Base-by-base conservation (phyloP, 2,329 filamentous ascomycete species). In the Elsinoe australis region DNA sequence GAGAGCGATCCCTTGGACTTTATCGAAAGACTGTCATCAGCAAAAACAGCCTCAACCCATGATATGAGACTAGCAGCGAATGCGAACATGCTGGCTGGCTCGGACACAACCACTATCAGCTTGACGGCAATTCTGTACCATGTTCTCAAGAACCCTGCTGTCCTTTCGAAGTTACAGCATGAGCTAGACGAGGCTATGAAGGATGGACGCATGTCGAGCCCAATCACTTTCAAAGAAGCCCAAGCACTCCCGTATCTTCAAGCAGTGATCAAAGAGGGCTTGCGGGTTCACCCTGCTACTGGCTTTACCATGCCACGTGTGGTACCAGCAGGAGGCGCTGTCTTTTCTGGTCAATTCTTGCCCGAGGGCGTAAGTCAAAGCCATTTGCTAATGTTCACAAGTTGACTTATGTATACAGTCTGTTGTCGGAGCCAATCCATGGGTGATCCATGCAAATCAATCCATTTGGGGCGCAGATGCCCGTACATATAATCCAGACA, bases 361-460 rank as follows among this genome's bases (percentile, higher is more conserved):
- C 72, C 74, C 7, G 35, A 39, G 28, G 35, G 72, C 14, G 35
- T 26, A 14, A 26, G 47, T 18, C 46, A 44, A 18, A 18, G 39
- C 31, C 32, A 49, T 12, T 35, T 49, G n/a, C 36, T 31, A 4
- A 28, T 28, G 7, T 12, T 49, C 15, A 39, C 35, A 22, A 28
- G 34, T 29, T 39, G 14, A 26, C 29, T 18, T 5, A 9, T 24
- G 17, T 4, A n/a, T 24, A 17, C 28, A 39, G 7, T 70, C 67
- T 1, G 58, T 65, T 5, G 60, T 72, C 8, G 70, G 68, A 5
- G 61, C 70, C 22, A 72, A 70, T 39, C 56, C 69, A 0, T 70
- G 67, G 61, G 66, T 69, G 0, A 49, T 72, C 0, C 67, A 73
- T 18, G 58, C 61, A 15, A 61, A 72, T 34, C 54, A 56, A 4